Conservation (phyloP, 2,329 filamentous ascomycete species). For the Reticulascus tulasneorum region DNA sequence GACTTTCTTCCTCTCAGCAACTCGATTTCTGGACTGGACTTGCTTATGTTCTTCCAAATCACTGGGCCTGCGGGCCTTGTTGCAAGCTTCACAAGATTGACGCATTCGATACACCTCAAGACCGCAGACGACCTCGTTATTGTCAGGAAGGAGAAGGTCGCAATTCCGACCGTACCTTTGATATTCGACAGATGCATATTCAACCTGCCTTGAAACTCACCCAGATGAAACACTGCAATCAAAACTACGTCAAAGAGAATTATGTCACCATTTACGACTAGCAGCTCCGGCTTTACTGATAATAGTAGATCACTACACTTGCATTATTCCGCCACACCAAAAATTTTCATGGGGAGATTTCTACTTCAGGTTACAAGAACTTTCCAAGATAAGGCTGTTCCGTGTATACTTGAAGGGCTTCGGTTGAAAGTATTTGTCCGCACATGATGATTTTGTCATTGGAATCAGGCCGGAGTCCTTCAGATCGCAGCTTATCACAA, state of each 20-base stretch:
- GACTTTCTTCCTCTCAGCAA: neutral
- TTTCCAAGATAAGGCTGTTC: neutral
- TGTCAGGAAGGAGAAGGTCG: neutral
- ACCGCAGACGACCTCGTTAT: neutral
- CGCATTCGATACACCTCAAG: neutral
- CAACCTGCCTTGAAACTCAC: neutral
- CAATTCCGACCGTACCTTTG: neutral
- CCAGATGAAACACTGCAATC: neutral
- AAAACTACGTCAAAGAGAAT: neutral
- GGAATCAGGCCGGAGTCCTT: too few species aligned
- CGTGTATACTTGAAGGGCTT: neutral
- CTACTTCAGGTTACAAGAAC: neutral
- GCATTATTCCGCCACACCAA: neutral
- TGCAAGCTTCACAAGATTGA: neutral
- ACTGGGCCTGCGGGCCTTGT: conserved; percentile 1
- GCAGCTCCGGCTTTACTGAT: neutral
- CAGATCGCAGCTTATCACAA: too few species aligned
- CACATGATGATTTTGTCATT: neutral
- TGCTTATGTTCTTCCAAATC: neutral
- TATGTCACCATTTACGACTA: neutral
- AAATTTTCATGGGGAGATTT: neutral
- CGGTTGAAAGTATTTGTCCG: neutral
- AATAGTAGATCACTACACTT: neutral
- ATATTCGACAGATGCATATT: conserved; percentile 1
- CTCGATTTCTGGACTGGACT: neutral